Evolutionary conservation across 306 rosid genomes (phyloP).

Genomic region (Cercis canadensis): DNA sequence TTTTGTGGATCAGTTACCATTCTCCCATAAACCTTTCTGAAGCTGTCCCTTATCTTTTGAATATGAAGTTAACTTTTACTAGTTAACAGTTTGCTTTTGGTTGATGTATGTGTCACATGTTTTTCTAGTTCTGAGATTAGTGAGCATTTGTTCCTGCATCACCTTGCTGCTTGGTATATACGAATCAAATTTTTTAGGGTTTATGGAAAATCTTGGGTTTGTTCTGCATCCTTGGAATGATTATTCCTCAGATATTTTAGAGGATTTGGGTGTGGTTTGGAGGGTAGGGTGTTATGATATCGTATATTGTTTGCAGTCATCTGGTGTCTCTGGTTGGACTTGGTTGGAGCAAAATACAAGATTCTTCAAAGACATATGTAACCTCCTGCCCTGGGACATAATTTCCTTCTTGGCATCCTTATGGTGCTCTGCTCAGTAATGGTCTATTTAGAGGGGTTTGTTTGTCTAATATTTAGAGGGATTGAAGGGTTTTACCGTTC

Average conservation of each 20-base stretch:
- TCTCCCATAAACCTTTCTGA: background rate
- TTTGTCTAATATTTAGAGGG: too few relatives aligned
- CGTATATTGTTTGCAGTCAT: background rate
- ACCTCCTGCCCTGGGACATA: background rate
- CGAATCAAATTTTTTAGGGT: too few relatives aligned
- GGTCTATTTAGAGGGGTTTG: background rate
- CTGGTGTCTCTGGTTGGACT: too few relatives aligned
- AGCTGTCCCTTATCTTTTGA: background rate
- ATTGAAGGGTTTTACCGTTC: too few relatives aligned
- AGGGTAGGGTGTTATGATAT: background rate
- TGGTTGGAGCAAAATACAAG: too few relatives aligned
- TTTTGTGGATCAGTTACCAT: background rate
- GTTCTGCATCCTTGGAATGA: conserved; percentile 1
- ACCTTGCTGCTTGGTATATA: too few relatives aligned
- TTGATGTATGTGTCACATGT: background rate
- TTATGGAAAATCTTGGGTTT: too few relatives aligned
- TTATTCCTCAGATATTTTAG: background rate
- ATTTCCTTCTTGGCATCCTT: background rate
- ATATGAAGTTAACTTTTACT: background rate
- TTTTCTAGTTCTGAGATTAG: too few relatives aligned
- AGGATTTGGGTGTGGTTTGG: too few relatives aligned
- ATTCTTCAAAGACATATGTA: background rate
- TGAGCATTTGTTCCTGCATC: too few relatives aligned
- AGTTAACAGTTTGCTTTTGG: background rate
- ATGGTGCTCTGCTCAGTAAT: background rate